A percentile compares a stretch with the other conserved stretches of the same genome.
Conservation (phyloP, 2,329 filamentous ascomycete species). For the Trichophyton schoenleinii region DNA sequence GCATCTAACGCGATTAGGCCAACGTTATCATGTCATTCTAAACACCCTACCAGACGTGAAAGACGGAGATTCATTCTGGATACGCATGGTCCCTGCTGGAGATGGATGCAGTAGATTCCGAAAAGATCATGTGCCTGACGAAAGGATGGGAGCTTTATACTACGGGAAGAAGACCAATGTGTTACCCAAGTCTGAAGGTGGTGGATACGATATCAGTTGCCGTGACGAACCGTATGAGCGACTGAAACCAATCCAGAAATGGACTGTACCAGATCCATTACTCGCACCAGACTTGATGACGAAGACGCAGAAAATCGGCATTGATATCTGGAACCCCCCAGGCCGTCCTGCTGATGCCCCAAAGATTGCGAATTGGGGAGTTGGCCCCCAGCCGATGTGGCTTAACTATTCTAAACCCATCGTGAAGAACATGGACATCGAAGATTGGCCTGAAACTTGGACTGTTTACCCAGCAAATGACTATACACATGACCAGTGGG, state of each 20-base stretch:
- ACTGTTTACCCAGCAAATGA: constrained; percentile 9
- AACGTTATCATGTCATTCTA: constrained; percentile 29
- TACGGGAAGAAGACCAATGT: constrained; percentile 18
- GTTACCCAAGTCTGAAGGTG: constrained; percentile 15
- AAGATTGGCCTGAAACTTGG: constrained; percentile 8
- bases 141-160: constrained; percentile 41
- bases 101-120: constrained; percentile 26
- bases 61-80: constrained; percentile 21
- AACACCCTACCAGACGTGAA: not conserved
- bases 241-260: constrained; percentile 8
- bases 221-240: constrained; percentile 16
- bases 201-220: constrained; percentile 16
- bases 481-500: constrained; percentile 7
- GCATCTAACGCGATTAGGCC: constrained; percentile 13
- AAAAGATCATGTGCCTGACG: constrained; percentile 27
- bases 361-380: constrained; percentile 7
- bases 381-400: constrained; percentile 10
- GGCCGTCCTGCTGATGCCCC: constrained; percentile 2
- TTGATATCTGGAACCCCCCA: constrained; percentile 7
- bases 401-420: constrained; percentile 12
- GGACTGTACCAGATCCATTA: constrained; percentile 10
- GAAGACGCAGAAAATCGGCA: constrained; percentile 3
- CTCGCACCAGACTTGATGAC: not conserved
- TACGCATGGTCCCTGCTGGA: constrained; percentile 35
- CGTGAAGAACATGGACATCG: constrained; percentile 9